Evolutionary conservation across 176 grass and related monocot species (phyloP).

Genomic region (Bromus sterilis): DNA sequence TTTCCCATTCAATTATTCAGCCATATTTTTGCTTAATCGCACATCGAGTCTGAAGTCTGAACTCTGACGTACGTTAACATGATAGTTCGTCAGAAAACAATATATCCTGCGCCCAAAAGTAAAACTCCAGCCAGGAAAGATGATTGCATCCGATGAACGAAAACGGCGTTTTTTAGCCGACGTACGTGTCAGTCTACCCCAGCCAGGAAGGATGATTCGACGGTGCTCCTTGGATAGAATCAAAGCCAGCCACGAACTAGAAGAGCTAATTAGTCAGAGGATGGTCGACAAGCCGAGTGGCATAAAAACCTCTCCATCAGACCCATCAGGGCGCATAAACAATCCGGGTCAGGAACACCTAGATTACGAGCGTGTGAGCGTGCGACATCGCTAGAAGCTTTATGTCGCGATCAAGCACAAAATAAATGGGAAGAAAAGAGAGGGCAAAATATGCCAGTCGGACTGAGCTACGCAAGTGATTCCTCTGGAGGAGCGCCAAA

Average conservation of each 20-base stretch:
- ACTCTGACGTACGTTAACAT: conserved; percentile 4
- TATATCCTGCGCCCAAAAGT: not conserved
- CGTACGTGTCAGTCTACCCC: not conserved
- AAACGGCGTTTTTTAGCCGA: not conserved
- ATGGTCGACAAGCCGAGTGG: not conserved
- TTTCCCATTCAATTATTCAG: not conserved
- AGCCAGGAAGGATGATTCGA: not conserved
- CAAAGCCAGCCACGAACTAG: not conserved
- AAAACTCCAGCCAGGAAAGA: no score
- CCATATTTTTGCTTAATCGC: not conserved
- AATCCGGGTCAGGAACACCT: conserved; percentile 10
- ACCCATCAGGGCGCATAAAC: conserved; percentile 11
- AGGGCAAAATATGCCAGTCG: conserved; percentile 4
- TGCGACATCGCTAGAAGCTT: conserved; percentile 18
- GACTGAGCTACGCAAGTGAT: conserved; percentile 19
- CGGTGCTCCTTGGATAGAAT: not conserved
- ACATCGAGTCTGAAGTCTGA: not conserved
- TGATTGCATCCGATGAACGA: conserved; percentile 26
- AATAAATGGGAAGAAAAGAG: not conserved
- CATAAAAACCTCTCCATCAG: not conserved
- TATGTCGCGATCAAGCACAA: conserved; percentile 9
- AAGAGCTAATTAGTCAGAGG: not conserved
- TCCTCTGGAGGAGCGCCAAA: conserved; percentile 29
- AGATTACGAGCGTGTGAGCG: not conserved
- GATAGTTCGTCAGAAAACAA: conserved; percentile 8